Conservation (phyloP, 2,329 filamentous ascomycete species). For the Claviceps sp. region DNA sequence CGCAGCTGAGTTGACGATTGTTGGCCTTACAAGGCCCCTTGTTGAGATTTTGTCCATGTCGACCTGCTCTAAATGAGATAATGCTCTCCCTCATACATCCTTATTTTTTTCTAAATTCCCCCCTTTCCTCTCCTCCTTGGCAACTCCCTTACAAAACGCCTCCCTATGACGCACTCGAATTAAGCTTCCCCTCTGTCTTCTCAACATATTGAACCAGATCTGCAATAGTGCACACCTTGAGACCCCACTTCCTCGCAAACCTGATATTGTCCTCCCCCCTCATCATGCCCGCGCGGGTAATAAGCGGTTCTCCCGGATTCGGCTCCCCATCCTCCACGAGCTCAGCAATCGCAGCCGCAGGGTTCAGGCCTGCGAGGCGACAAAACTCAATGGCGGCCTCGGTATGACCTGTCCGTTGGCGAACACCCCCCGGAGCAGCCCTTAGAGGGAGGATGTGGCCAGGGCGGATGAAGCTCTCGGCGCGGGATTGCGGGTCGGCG, state of each 20-base stretch:
- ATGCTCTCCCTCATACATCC: background rate
- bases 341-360: constrained; percentile 79
- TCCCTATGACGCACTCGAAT: constrained; percentile 18
- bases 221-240: constrained; percentile 93
- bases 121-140: background rate
- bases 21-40: no score
- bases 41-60: background rate
- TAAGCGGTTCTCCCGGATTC: constrained; percentile 53
- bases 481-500: constrained; percentile 47
- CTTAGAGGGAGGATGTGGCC: constrained; percentile 84
- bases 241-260: constrained; percentile 78
- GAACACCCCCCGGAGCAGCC: constrained; percentile 66
- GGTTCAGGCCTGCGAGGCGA: constrained; percentile 62
- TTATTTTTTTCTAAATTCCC: background rate
- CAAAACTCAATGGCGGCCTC: constrained; percentile 91
- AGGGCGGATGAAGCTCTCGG: constrained; percentile 59
- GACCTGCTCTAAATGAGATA: background rate
- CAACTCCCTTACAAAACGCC: background rate
- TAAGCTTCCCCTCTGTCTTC: constrained; percentile 52
- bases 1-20: no score
- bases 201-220: constrained; percentile 72
- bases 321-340: constrained; percentile 75
- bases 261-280: constrained; percentile 72
- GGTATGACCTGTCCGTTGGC: constrained; percentile 72
- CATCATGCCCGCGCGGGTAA: constrained; percentile 73